Evolutionary conservation across 2,329 filamentous ascomycete species (phyloP).

Genomic region (Cytospora paraplurivora): DNA sequence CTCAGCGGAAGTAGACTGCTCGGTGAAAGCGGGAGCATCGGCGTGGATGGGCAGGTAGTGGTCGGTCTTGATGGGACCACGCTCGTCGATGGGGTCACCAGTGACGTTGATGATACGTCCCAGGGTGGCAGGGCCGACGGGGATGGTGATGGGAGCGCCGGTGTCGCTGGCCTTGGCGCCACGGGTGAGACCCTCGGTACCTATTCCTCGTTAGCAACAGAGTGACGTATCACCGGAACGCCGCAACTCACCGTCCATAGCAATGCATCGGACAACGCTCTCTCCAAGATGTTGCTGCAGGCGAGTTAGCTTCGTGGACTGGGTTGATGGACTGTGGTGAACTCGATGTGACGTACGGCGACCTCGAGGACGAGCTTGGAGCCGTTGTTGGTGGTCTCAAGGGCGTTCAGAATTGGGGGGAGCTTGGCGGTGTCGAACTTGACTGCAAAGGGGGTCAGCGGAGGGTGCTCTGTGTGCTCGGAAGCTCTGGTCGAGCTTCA

Average conservation of each 20-base stretch:
- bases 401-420: slow-evolving; percentile 95
- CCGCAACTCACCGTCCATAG: slow-evolving; percentile 90
- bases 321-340: slow-evolving; percentile 1
- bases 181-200: slow-evolving; percentile 99
- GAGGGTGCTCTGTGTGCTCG: not conserved
- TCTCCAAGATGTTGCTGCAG: slow-evolving; percentile 97
- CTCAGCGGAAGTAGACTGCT: slow-evolving; percentile 96
- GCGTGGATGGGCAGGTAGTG: slow-evolving; percentile 91
- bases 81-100: slow-evolving; percentile 99
- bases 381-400: slow-evolving; percentile 87
- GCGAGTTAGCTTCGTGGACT: slow-evolving; percentile 40
- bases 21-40: slow-evolving; percentile 87
- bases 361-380: slow-evolving; percentile 97
- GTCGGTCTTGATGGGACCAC: slow-evolving; percentile 92
- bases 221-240: slow-evolving; percentile 1
- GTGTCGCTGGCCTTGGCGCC: slow-evolving; percentile 84
- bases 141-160: slow-evolving; percentile 92
- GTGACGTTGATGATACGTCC: slow-evolving; percentile 99
- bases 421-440: slow-evolving; percentile 96
- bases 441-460: slow-evolving; percentile 57
- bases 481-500: slow-evolving; percentile 23
- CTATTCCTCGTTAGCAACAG: slow-evolving; percentile 46
- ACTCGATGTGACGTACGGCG: slow-evolving; percentile 63
- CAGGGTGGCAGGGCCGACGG: slow-evolving; percentile 89
- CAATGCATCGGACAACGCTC: slow-evolving; percentile 99